phyloP scores from a whole-genome alignment of 2,329 filamentous ascomycete species.

The Penicillium sp. region DNA sequence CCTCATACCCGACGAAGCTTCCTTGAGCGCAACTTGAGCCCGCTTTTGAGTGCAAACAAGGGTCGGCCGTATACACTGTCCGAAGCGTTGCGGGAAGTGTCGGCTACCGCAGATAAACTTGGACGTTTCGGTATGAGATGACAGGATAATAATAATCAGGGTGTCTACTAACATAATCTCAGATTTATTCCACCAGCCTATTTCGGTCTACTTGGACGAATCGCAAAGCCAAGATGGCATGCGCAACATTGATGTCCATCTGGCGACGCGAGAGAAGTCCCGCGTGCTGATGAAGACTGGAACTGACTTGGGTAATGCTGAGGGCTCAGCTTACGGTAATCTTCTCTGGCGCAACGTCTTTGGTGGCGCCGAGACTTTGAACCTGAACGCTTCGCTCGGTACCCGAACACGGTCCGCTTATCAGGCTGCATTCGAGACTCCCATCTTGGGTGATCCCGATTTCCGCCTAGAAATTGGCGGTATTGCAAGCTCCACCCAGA shows the following conservation, averaged over 20 bases:
- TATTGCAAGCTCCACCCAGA: conserved; percentile 79
- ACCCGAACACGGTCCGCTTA: conserved; percentile 91
- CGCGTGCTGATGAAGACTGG: conserved; percentile 88
- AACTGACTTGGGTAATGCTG: conserved; percentile 88
- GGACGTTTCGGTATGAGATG: conserved; percentile 68
- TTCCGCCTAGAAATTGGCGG: conserved; percentile 75
- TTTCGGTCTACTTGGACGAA: conserved; percentile 78
- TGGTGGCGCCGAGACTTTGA: conserved; percentile 87
- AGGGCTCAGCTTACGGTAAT: conserved; percentile 90
- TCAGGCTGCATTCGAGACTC: conserved; percentile 79
- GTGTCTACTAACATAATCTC: conserved; percentile 21
- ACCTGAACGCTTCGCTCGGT: conserved; percentile 81
- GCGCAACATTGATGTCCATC: conserved; percentile 77
- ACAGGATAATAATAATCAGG: background rate
- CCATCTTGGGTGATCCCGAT: conserved; percentile 81
- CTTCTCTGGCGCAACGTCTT: conserved; percentile 87
- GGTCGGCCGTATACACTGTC: conserved; percentile 72
- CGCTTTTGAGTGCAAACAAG: conserved; percentile 68
- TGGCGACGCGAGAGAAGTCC: conserved; percentile 75
- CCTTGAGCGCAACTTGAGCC: conserved; percentile 76
- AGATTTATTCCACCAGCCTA: conserved; percentile 85
- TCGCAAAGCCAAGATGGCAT: conserved; percentile 65
- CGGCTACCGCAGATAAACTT: conserved; percentile 70
- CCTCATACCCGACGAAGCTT: conserved; percentile 80
- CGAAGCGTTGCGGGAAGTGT: conserved; percentile 73